Evolutionary conservation across 2,329 filamentous ascomycete species (phyloP).

Genomic region (Venturia aucupariae): DNA sequence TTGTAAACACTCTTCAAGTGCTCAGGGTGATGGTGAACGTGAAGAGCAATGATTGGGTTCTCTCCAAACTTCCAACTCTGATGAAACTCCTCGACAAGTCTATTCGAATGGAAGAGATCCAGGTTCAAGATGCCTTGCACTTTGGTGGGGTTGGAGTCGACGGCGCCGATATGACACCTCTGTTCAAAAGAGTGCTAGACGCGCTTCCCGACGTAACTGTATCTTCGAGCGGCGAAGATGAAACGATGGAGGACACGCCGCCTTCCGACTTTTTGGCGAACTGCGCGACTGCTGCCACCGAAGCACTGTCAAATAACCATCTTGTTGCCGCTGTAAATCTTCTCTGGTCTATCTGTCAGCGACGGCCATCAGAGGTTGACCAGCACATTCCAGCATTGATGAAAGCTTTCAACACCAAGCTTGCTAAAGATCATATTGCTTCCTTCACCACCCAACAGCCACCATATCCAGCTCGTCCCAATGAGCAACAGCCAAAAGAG

Average conservation of each 20-base stretch:
- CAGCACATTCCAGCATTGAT: slow-evolving; percentile 79
- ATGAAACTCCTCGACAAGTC: slow-evolving; percentile 88
- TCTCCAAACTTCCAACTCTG: slow-evolving; percentile 64
- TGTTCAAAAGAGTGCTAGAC: slow-evolving; percentile 74
- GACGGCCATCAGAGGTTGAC: slow-evolving; percentile 80
- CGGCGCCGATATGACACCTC: slow-evolving; percentile 50
- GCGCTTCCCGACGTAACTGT: slow-evolving; percentile 65
- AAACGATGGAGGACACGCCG: slow-evolving; percentile 63
- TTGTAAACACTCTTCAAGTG: slow-evolving; percentile 90
- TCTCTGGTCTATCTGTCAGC: slow-evolving; percentile 80
- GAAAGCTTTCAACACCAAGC: slow-evolving; percentile 82
- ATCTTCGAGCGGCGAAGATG: slow-evolving; percentile 71
- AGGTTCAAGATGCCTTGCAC: slow-evolving; percentile 89
- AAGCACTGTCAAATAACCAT: slow-evolving; percentile 71
- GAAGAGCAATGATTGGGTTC: slow-evolving; percentile 84
- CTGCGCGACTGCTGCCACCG: slow-evolving; percentile 75
- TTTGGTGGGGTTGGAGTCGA: slow-evolving; percentile 53
- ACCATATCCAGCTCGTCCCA: slow-evolving; percentile 25
- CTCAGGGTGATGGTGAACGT: slow-evolving; percentile 81
- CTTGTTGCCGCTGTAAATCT: slow-evolving; percentile 87
- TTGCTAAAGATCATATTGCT: slow-evolving; percentile 86
- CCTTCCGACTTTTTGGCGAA: slow-evolving; percentile 82
- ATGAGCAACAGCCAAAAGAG: slow-evolving; percentile 24
- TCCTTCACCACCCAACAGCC: slow-evolving; percentile 52
- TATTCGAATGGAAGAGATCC: slow-evolving; percentile 76